These are phyloP conservation scores for Pontederia paniculata DNA, from an alignment of 176 grass and related monocot species.

Conservation along the genomic window DNA sequence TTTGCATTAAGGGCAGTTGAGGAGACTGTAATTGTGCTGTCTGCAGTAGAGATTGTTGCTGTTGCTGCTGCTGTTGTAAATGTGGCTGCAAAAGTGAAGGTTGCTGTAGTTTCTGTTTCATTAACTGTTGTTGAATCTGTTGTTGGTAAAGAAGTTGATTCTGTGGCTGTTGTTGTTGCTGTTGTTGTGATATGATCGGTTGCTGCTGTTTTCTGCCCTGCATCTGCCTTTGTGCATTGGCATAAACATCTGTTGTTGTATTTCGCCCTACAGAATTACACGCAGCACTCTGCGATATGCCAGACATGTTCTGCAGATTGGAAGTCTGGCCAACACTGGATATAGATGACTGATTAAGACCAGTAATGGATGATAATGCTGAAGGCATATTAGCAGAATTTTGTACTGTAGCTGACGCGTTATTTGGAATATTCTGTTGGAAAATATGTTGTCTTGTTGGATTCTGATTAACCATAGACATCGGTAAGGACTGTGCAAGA, in stretches of 20 bases:
- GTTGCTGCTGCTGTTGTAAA: constrained; percentile 46
- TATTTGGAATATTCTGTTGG: constrained; percentile 25
- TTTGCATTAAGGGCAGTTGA: constrained; percentile 66
- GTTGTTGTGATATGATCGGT: constrained; percentile 31
- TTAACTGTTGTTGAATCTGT: constrained; percentile 34
- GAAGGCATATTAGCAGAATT: constrained; percentile 27
- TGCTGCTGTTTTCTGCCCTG: constrained; percentile 36
- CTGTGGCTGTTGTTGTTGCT: constrained; percentile 35
- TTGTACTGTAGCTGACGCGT: constrained; percentile 41
- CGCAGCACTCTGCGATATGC: constrained; percentile 38
- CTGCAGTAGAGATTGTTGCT: constrained; percentile 50
- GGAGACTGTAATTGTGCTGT: constrained; percentile 51
- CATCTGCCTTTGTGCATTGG: constrained; percentile 57
- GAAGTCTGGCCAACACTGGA: constrained; percentile 28
- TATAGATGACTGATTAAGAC: constrained; percentile 32
- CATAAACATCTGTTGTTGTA: constrained; percentile 51
- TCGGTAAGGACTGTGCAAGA: constrained; percentile 48
- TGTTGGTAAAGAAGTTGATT: constrained; percentile 68
- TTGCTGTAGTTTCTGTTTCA: constrained; percentile 57
- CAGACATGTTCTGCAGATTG: constrained; percentile 26
- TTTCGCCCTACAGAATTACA: constrained; percentile 41
- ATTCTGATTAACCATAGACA: constrained; percentile 55
- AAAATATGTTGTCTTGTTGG: constrained; percentile 35
- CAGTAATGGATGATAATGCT: constrained; percentile 20
- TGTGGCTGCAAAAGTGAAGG: constrained; percentile 43